Evolutionary conservation across 805 yeast species (phyloP).

Genomic region (Brettanomyces custersianus): DNA sequence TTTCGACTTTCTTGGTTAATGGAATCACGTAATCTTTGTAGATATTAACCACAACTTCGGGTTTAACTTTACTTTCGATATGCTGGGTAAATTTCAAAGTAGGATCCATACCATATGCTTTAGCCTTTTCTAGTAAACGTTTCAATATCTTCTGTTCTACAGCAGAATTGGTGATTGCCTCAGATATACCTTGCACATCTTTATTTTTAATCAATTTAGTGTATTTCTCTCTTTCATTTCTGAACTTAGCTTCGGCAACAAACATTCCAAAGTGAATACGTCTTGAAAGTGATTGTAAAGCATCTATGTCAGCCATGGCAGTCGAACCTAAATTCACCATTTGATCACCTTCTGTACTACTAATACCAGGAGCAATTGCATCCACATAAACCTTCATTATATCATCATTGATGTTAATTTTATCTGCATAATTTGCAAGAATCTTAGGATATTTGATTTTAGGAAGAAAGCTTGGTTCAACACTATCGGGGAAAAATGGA

Average conservation of each 20-base stretch:
- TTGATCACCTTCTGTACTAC: slow-evolving; percentile 64
- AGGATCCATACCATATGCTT: slow-evolving; percentile 84
- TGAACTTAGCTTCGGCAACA: slow-evolving; percentile 93
- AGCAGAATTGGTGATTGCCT: slow-evolving; percentile 74
- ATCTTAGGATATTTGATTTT: slow-evolving; percentile 69
- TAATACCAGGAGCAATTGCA: slow-evolving; percentile 66
- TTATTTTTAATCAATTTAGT: slow-evolving; percentile 52
- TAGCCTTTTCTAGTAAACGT: slow-evolving; percentile 72
- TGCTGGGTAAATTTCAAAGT: slow-evolving; percentile 60
- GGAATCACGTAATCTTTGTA: slow-evolving; percentile 89
- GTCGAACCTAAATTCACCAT: slow-evolving; percentile 84
- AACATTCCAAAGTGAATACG: slow-evolving; percentile 95
- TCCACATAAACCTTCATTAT: slow-evolving; percentile 62
- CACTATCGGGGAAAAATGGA: slow-evolving; percentile 71
- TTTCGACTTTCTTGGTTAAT: slow-evolving; percentile 89
- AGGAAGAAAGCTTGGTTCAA: slow-evolving; percentile 68
- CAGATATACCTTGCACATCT: slow-evolving; percentile 67
- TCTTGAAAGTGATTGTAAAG: slow-evolving; percentile 80
- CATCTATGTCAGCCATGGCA: slow-evolving; percentile 75
- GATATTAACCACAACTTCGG: slow-evolving; percentile 72
- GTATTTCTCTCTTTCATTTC: slow-evolving; percentile 53
- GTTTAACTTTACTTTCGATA: slow-evolving; percentile 65
- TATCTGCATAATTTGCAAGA: slow-evolving; percentile 64
- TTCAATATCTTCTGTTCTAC: slow-evolving; percentile 81
- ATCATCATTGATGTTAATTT: slow-evolving; percentile 64